A percentile compares a stretch with the other conserved stretches of the same genome.
phyloP scores from a whole-genome alignment of 257 asterid genomes.

The Nemophila menziesii region DNA sequence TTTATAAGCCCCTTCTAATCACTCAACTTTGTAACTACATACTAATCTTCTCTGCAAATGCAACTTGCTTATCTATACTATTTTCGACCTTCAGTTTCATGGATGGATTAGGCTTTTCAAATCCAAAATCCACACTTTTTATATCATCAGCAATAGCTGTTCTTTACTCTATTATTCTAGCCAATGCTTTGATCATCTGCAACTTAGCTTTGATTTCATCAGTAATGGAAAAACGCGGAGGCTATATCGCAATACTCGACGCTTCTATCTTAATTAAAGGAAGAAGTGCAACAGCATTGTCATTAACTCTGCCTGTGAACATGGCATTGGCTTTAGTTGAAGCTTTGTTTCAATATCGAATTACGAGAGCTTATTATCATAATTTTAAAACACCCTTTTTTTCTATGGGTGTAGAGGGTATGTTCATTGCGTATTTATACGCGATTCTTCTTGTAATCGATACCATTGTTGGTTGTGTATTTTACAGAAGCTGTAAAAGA shows the following conservation, averaged over 20 bases:
- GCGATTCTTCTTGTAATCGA: slow-evolving; percentile 49
- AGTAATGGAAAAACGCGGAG: slow-evolving; percentile 33
- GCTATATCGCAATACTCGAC: slow-evolving; percentile 30
- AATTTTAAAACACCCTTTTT: slow-evolving; percentile 4
- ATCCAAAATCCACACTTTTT: slow-evolving; percentile 21
- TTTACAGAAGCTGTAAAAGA: slow-evolving; percentile 32
- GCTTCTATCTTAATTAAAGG: slow-evolving; percentile 41
- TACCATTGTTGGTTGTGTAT: slow-evolving; percentile 37
- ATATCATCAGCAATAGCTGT: slow-evolving; percentile 45
- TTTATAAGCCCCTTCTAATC: slow-evolving; percentile 32
- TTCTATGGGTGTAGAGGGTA: slow-evolving; percentile 41
- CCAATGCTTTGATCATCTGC: slow-evolving; percentile 46
- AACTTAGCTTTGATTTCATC: slow-evolving; percentile 32
- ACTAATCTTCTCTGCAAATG: slow-evolving; percentile 44
- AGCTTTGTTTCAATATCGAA: slow-evolving; percentile 53
- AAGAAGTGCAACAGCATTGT: slow-evolving; percentile 40
- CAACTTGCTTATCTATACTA: slow-evolving; percentile 50
- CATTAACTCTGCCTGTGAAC: slow-evolving; percentile 40
- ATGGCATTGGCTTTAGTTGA: slow-evolving; percentile 45
- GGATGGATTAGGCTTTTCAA: slow-evolving; percentile 25
- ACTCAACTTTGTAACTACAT: slow-evolving; percentile 51
- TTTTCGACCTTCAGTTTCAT: slow-evolving; percentile 22
- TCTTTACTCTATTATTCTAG: slow-evolving; percentile 47
- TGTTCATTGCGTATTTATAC: slow-evolving; percentile 48
- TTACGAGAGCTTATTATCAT: slow-evolving; percentile 26